Evolutionary conservation across 169 alveolate species (phyloP), one percentile per base, ranked within the genome.

Genomic region (Plasmodium chabaudi): DNA sequence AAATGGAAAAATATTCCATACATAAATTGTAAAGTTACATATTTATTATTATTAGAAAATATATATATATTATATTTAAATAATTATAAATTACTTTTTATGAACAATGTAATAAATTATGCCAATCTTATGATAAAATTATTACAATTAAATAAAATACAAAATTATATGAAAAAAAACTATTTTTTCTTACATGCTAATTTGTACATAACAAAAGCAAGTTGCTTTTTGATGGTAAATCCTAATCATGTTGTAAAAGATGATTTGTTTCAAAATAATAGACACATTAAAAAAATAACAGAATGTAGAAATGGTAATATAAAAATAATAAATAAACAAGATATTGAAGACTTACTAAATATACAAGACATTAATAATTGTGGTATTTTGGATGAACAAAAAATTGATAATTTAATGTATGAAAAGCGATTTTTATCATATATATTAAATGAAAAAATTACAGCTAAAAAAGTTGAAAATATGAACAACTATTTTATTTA

Each of bases 391-490:
- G 15, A 49, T 7, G 7, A 17, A 13, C 15, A 47, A 6, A 47
- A 25, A 19, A 69, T 15, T 9, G 39, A 57, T 10, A 56, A 12
- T 34, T 27, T 56, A 39, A 12, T 60, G 12, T 82, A 46, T 57
- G 91, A 82, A 21, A 47, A 67, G 44, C 27, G 39, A 2, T 67
- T 61, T 56, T 65, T 82, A 82, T 82, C 91, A 12, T 57, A 56
- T 60, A 17, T 82, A 59, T 39, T 82, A 27, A 82, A 61, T 72
- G 91, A 82, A 65, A 46, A 82, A 49, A 84, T 47, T 19, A 82
- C 49, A 63, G 34, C n/a, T 47, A 25, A 56, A 34, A 12, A 42
- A 17, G 60, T 68, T 4, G 68, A 53, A 25, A 61, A 56, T 23
- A 61, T 67, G 47, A 15, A 56, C 46, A n/a, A 68, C 10, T 34